A percentile compares a stretch with the other conserved stretches of the same genome.
These are phyloP conservation scores for Ogataea angusta DNA, from an alignment of 805 yeast genomes.

Conservation along the genomic window DNA sequence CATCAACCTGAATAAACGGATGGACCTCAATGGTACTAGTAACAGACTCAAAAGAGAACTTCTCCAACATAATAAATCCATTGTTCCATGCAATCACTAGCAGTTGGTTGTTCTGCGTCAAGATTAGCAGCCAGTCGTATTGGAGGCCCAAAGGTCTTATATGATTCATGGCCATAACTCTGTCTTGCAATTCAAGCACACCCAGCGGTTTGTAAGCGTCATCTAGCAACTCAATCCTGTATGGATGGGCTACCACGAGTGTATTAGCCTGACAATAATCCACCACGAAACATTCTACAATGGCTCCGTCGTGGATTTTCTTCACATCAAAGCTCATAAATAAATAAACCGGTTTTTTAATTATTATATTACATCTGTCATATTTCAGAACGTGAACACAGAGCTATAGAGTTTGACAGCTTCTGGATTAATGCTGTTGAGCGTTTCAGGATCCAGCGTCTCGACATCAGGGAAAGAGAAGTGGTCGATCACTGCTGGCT, in stretches of 20 bases:
- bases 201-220: not conserved
- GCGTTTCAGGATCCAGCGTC: conserved; percentile 6
- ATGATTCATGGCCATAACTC: conserved; percentile 20
- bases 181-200: conserved; percentile 6
- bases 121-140: conserved; percentile 22
- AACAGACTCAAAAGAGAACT: conserved; percentile 13
- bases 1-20: conserved; percentile 23
- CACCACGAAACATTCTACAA: conserved; percentile 7
- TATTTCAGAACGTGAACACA: conserved; percentile 15
- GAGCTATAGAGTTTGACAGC: conserved; percentile 15
- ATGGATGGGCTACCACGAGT: conserved; percentile 8
- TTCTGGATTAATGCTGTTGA: conserved; percentile 12
- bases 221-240: conserved; percentile 6
- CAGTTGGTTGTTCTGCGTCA: conserved; percentile 24
- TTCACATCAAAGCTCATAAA: conserved; percentile 4
- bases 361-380: conserved; percentile 5
- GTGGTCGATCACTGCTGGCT: conserved; percentile 16
- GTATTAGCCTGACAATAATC: conserved; percentile 2
- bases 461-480: conserved; percentile 25
- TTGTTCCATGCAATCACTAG: conserved; percentile 17
- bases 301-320: conserved; percentile 1
- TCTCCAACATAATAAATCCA: conserved; percentile 17
- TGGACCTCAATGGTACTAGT: conserved; percentile 9
- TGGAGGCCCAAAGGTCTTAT: conserved; percentile 17
- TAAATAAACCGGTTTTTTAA: not conserved